Base-by-base conservation (phyloP, 225 moss, liverwort and hornwort genomes). In the Rhytidiadelphus loreus region DNA sequence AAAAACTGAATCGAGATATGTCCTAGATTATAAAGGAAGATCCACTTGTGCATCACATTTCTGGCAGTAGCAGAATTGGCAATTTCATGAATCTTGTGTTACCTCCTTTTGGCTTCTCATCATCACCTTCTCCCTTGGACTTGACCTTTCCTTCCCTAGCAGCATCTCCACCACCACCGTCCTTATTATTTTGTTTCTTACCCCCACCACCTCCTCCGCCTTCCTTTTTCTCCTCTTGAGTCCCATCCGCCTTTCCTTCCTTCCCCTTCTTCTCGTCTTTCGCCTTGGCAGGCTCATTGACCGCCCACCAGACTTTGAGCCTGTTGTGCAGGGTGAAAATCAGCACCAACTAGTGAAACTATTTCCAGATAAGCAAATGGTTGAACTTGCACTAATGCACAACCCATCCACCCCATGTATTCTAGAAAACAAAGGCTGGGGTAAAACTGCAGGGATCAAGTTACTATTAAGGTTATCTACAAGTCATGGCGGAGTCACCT, bases 291-390 rank as follows among this genome's bases (percentile, higher is more conserved):
- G 82, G 88, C 18, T 92, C 91, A 50, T 86, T 88, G 7, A 85
- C 77, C 53, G 85, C 53, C 91, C 92, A 94, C 92, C 92, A 94
- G 16, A 92, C 80, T 81, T 91, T 94, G 8, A 94, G 90, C 87
- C 92, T 94, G 91, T 52, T 52, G 72, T 4, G 64, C 35, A 83
- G 5, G 24, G 39, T 41, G 35, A 8, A 6, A 28, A 23, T 75
- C 25, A 88, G 33, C 18, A 72, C 63, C 30, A 16, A 12, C n/a
- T n/a, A n/a, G n/a, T 13, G 7, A 2, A 4, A 30, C 3, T 55
- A 3, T 25, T 11, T 39, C 28, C 5, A 28, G 28, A 59, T 12
- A 8, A 9, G 2, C 2, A 59, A 11, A n/a, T 66, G 65, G 3
- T 58, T 11, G 46, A 58, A 57, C 57, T 37, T 69, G 37, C 39